phyloP scores from a whole-genome alignment of 2,329 filamentous ascomycete species.

The Alternaria alternata region DNA sequence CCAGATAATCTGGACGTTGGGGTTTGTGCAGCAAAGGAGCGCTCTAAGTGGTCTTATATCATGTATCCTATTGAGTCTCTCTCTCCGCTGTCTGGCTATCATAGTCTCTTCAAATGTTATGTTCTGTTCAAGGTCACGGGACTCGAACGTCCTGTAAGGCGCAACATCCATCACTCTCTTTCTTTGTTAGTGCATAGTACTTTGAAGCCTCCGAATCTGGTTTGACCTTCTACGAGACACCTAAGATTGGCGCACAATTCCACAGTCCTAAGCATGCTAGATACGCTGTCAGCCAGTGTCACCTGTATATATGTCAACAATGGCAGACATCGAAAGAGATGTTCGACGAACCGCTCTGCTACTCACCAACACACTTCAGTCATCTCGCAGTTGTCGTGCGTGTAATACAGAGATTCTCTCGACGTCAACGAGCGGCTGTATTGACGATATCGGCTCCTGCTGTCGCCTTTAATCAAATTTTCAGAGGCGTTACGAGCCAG shows the following conservation, averaged over 20 bases:
- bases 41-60: accelerated
- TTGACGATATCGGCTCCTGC: too few relatives aligned
- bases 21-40: not conserved
- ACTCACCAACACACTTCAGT: not conserved
- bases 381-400: not conserved
- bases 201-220: too few relatives aligned
- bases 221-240: too few relatives aligned
- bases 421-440: not conserved
- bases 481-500: not conserved
- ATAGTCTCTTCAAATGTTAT: not conserved
- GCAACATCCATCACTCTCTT: too few relatives aligned
- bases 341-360: not conserved
- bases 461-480: not conserved
- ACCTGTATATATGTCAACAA: not conserved
- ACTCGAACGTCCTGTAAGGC: too few relatives aligned
- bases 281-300: not conserved
- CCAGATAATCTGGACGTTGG: not conserved
- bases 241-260: too few relatives aligned
- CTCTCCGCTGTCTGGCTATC: not conserved
- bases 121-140: too few relatives aligned
- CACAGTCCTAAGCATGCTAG: too few relatives aligned
- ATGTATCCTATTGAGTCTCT: accelerated
- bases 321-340: not conserved
- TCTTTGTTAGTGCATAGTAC: too few relatives aligned
- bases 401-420: accelerated